Evolutionary conservation across 2,329 filamentous ascomycete genomes (phyloP).

Genomic region (Diaporthe sp.): DNA sequence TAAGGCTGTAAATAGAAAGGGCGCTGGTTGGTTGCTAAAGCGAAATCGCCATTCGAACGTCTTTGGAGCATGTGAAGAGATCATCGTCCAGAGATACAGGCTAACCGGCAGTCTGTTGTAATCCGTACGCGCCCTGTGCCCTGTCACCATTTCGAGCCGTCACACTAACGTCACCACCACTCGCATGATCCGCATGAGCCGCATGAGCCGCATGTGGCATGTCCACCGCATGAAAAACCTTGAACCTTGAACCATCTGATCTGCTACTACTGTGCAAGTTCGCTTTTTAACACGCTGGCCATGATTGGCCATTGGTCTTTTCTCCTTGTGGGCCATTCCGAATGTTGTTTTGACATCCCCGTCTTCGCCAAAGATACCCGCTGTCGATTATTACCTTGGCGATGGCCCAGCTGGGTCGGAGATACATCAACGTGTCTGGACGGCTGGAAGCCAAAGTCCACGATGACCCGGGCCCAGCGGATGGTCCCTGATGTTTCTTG

Average conservation of each 20-base stretch:
- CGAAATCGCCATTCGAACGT: neutral
- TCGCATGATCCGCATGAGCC: neutral
- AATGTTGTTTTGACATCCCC: neutral
- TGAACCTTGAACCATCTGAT: neutral
- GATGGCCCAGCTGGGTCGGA: neutral
- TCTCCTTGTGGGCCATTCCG: neutral
- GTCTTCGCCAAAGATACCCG: neutral
- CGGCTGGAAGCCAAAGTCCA: neutral
- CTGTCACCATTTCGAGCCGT: neutral
- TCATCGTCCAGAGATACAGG: neutral
- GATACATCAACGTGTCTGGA: neutral
- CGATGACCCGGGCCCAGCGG: neutral
- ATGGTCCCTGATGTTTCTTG: neutral
- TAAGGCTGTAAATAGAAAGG: neutral
- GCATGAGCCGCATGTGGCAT: conserved; percentile 1
- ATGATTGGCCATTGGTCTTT: neutral
- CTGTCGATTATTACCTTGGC: neutral
- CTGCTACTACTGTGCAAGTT: too few species aligned
- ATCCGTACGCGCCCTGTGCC: neutral
- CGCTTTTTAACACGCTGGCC: neutral
- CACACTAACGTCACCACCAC: conserved; percentile 11
- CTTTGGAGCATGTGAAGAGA: neutral
- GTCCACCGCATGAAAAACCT: neutral
- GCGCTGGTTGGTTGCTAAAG: neutral
- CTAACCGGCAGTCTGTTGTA: neutral